Percentiles rank a stretch among this genome's conserved stretches.
Conservation (phyloP, 2,329 filamentous ascomycete species). For the Scedosporium boydii region DNA sequence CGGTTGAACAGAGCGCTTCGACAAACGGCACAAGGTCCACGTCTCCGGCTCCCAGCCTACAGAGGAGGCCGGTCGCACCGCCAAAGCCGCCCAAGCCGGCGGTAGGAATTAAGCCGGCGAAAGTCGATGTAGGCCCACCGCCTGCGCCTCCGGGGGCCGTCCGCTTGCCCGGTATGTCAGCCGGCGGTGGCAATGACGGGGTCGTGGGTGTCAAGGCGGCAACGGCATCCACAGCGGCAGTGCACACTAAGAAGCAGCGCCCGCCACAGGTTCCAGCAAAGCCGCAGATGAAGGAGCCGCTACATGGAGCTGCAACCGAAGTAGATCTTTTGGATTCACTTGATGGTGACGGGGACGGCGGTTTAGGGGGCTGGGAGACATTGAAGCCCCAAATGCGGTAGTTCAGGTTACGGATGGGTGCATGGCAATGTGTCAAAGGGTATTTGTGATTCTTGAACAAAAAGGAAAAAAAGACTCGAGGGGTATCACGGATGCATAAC, state of each 20-base stretch:
- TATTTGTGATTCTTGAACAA: neutral
- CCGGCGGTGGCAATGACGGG: neutral
- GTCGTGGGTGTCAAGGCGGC: neutral
- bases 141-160: neutral
- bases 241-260: neutral
- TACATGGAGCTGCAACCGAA: conserved; percentile 15
- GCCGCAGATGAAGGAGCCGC: conserved; percentile 16
- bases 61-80: conserved; percentile 17
- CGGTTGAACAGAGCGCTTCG: neutral
- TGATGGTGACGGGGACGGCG: conserved; percentile 27
- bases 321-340: conserved; percentile 34
- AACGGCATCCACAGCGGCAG: neutral
- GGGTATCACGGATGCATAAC: too few species aligned
- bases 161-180: neutral
- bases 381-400: conserved; percentile 32
- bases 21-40: neutral
- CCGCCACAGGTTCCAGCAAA: conserved; percentile 2
- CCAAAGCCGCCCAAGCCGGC: conserved; percentile 13
- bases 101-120: conserved; percentile 7
- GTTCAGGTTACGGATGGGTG: neutral
- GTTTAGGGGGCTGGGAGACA: conserved; percentile 45
- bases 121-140: neutral
- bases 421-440: neutral
- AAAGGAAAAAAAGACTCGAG: neutral
- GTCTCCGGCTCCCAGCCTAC: neutral